Evolutionary conservation across 2,329 filamentous ascomycete genomes (phyloP).

Genomic region (Ceratocystis cubensis): DNA sequence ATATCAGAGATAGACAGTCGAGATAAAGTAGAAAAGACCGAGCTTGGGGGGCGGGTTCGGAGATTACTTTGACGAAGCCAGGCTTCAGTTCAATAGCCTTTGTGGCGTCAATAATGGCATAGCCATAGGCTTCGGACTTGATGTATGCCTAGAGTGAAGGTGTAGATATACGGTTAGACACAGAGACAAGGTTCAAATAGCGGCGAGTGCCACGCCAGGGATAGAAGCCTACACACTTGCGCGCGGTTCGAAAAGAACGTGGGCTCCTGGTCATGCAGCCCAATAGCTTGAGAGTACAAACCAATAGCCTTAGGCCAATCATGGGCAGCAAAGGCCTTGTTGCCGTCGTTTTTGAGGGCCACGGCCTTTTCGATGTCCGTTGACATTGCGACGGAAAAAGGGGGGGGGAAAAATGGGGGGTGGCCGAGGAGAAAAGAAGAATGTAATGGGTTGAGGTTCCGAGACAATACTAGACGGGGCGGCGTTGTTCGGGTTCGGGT

Average conservation of each 20-base stretch:
- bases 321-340: constrained; percentile 78
- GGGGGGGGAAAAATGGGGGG: neutral
- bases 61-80: constrained; percentile 68
- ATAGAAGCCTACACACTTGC: constrained; percentile 49
- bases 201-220: neutral
- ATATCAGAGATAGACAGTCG: no score
- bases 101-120: constrained; percentile 78
- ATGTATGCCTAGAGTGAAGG: constrained; percentile 59
- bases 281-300: constrained; percentile 78
- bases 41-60: neutral
- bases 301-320: constrained; percentile 76
- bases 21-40: no score
- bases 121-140: constrained; percentile 89
- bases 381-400: constrained; percentile 29
- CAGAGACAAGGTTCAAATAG: neutral
- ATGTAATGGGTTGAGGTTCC: neutral
- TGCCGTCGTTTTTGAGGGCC: constrained; percentile 84
- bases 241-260: constrained; percentile 91
- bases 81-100: constrained; percentile 85
- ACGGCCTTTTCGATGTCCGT: constrained; percentile 52
- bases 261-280: constrained; percentile 67
- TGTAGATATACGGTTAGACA: constrained; percentile 11
- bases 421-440: neutral
- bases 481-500: constrained; percentile 5
- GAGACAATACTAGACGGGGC: neutral